Evolutionary conservation across 2,329 filamentous ascomycete genomes (phyloP).

Genomic region (Aspergillus pseudonomiae): DNA sequence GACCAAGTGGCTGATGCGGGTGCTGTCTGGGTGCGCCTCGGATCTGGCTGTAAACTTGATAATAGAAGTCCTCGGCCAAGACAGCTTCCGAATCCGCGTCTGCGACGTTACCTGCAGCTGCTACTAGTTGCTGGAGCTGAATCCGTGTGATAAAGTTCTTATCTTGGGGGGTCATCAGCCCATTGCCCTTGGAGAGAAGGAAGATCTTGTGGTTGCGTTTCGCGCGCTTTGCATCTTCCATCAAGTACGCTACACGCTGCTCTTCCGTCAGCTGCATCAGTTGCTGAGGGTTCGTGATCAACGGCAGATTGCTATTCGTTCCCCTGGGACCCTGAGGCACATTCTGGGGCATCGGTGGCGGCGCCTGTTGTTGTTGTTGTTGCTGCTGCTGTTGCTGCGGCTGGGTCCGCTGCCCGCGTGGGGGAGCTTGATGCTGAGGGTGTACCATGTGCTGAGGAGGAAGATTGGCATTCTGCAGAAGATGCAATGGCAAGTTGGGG

Average conservation of each 20-base stretch:
- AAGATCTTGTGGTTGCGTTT: slow-evolving; percentile 99
- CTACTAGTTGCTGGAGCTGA: slow-evolving; percentile 92
- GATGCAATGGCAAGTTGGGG: slow-evolving; percentile 66
- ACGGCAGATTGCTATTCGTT: slow-evolving; percentile 46
- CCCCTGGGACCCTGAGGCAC: slow-evolving; percentile 41
- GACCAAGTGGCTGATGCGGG: slow-evolving; percentile 87
- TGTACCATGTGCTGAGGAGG: slow-evolving; percentile 50
- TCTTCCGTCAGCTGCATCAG: slow-evolving; percentile 78
- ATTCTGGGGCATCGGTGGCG: slow-evolving; percentile 35
- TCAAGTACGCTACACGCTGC: slow-evolving; percentile 79
- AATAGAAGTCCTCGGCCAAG: slow-evolving; percentile 94
- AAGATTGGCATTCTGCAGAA: slow-evolving; percentile 77
- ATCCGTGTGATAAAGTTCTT: slow-evolving; percentile 99
- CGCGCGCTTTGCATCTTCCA: slow-evolving; percentile 90
- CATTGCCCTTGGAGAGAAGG: slow-evolving; percentile 88
- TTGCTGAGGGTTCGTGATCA: slow-evolving; percentile 71
- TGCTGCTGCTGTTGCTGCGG: slow-evolving; percentile 36
- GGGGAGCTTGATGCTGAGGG: slow-evolving; percentile 42
- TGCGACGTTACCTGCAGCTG: slow-evolving; percentile 83
- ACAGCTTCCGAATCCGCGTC: slow-evolving; percentile 79
- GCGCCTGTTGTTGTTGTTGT: slow-evolving; percentile 35
- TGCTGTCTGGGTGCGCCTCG: slow-evolving; percentile 86
- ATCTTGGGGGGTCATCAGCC: slow-evolving; percentile 97
- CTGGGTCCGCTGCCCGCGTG: slow-evolving; percentile 40
- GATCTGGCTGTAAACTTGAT: slow-evolving; percentile 95